A percentile compares a stretch with the other conserved stretches of the same genome.
Conservation (phyloP, 768 basidiomycete species). For the Podaxis carcinomalis region DNA sequence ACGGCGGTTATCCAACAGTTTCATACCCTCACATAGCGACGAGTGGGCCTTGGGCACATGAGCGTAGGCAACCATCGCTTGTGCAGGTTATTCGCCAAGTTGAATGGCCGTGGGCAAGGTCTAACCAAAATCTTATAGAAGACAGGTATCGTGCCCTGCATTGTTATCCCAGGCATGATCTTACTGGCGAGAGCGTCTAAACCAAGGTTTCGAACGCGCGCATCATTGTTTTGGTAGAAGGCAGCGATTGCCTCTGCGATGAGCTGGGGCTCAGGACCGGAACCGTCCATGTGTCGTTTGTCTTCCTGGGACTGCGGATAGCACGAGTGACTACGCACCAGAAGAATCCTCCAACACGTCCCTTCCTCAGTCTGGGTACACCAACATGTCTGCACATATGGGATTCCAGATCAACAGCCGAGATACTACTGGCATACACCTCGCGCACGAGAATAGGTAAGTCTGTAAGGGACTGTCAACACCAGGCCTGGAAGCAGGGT, state of each 20-base stretch:
- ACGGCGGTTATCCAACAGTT: constrained; percentile 24
- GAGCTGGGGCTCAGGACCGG: constrained; percentile 14
- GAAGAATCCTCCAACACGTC: constrained; percentile 89
- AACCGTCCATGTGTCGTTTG: background rate
- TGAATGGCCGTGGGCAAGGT: constrained; percentile 16
- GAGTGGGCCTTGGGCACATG: constrained; percentile 20
- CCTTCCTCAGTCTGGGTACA: constrained; percentile 76
- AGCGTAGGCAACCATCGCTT: constrained; percentile 16
- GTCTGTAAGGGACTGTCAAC: constrained; percentile 38
- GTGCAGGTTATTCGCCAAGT: constrained; percentile 15
- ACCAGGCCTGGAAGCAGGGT: background rate
- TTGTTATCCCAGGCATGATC: constrained; percentile 24
- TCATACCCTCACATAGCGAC: constrained; percentile 24
- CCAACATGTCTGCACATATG: constrained; percentile 72
- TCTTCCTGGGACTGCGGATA: constrained; percentile 5
- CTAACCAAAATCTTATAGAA: constrained; percentile 26
- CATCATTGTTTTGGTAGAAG: constrained; percentile 22
- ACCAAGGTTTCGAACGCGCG: constrained; percentile 10
- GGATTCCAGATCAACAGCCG: constrained; percentile 62
- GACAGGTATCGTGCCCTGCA: constrained; percentile 24
- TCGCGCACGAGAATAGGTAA: constrained; percentile 63
- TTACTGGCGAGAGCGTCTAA: constrained; percentile 15
- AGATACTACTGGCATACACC: constrained; percentile 68
- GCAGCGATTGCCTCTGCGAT: constrained; percentile 20
- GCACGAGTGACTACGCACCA: constrained; percentile 47